Base-by-base conservation (phyloP, 2,329 filamentous ascomycete genomes). In the Chaetothyriales sp. region DNA sequence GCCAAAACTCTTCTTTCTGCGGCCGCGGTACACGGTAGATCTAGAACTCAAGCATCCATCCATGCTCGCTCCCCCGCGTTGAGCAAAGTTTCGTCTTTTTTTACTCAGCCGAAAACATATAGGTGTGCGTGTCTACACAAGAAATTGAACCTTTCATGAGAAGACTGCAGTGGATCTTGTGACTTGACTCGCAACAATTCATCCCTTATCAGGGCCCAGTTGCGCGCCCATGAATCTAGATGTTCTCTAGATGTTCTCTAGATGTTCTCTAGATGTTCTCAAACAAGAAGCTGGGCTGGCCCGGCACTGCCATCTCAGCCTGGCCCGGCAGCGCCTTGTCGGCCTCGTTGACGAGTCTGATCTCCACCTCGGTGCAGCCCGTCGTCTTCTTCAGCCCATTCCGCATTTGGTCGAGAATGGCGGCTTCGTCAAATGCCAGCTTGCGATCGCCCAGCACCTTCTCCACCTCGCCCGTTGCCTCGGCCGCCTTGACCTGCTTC, bases 381-480 rank as follows among this genome's bases (percentile, higher is more conserved):
- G 83, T 81, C 18, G 83, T 84, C 67, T 85, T 82, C 76, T 85
- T 87, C 63, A 98, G 71, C 18, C 82, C 83, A 1, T 82, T 77
- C 2, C 89, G 74, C 83, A 95, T 95, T 62, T 88, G 81, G 50
- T 73, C 67, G 52, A 97, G 74, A 33, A 83, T 85, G 54, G 77
- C 75, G 47, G 82, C 74, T 74, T 98, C 92, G 62, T 95, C 83
- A 67, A 97, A 98, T 1, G 80, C 77, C 56, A 98, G 74, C 70
- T 90, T 87, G 59, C 89, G 78, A 65, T 90, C 82, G 69, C 90
- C 81, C 28, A 47, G n/a, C 9, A 47, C 46, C 8, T 47, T 33
- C 10, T 29, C 55, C 20, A 40, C 47, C 29, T 48, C 51, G 18
- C 51, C 44, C 7, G 18, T 43, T 37, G 54, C 55, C 56, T 86